Conservation (phyloP, 495 filamentous ascomycete genomes). For the Podospora comata region DNA sequence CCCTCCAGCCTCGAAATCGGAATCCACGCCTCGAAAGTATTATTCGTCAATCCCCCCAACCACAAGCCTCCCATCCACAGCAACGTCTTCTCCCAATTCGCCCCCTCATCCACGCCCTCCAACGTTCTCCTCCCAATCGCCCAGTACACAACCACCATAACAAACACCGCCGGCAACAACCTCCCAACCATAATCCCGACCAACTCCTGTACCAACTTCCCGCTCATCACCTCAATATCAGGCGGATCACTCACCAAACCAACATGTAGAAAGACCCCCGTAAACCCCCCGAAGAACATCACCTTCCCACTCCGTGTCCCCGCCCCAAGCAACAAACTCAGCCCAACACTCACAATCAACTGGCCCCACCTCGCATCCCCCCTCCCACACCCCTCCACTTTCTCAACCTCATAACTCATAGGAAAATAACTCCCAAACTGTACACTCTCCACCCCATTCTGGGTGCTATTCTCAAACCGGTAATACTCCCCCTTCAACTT, state of each 20-base stretch:
- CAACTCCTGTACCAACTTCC: neutral
- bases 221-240: slow-evolving; percentile 18
- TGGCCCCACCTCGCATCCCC: slow-evolving; percentile 51
- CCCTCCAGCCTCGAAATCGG: slow-evolving; percentile 75
- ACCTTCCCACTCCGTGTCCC: slow-evolving; percentile 64
- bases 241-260: slow-evolving; percentile 77
- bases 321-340: slow-evolving; percentile 63
- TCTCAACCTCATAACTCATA: slow-evolving; percentile 64
- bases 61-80: slow-evolving; percentile 73
- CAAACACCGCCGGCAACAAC: slow-evolving; percentile 73
- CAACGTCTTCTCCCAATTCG: slow-evolving; percentile 32
- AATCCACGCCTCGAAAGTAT: slow-evolving; percentile 73
- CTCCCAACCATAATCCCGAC: slow-evolving; percentile 49
- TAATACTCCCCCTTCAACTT: slow-evolving; percentile 64
- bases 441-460: slow-evolving; percentile 63
- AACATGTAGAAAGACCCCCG: slow-evolving; percentile 72
- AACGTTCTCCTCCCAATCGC: slow-evolving; percentile 56
- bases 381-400: slow-evolving; percentile 25
- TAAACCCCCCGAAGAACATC: slow-evolving; percentile 70
- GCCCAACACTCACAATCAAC: slow-evolving; percentile 64
- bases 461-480: slow-evolving; percentile 56
- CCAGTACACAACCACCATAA: slow-evolving; percentile 66
- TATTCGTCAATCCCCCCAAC: slow-evolving; percentile 77
- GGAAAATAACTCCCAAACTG: slow-evolving; percentile 77
- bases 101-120: neutral